Base-by-base conservation (phyloP, 1,284 basidiomycete genomes). In the Phenoliferia sp. region DNA sequence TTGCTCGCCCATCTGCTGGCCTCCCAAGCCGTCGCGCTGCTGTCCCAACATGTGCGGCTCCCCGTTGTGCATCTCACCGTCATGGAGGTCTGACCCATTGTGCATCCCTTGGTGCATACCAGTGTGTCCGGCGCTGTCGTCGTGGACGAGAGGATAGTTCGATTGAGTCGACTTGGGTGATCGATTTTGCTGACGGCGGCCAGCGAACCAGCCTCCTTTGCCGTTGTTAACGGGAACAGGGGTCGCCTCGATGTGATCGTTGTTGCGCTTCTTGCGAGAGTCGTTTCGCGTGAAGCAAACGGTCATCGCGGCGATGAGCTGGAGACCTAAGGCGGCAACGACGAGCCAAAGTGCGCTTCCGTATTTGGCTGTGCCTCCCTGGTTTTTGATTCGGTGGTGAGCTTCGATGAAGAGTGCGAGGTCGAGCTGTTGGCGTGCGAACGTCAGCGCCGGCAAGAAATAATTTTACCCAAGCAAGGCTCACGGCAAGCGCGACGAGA, bases 371-470 rank as follows among this genome's bases (percentile, higher is more conserved):
- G 62, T 67, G 15, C 59, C 59, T 44, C 61, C 48, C 17, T 57
- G 26, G 36, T 22, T n/a, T 63, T 69, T 68, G 59, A 71, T 29
- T 17, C 69, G 65, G n/a, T 61, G 44, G 19, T 61, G 60, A n/a
- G 66, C 59, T 15, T 59, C 58, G 57, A 73, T 35, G 62, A 69
- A 69, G 59, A 70, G 59, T 9, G 65, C 71, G 22, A 73, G 67
- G 44, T 69, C 58, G 39, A 72, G 60, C 67, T 70, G 35, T 19
- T 29, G 0, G 26, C 0, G 28, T 22, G 35, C 28, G 4, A 39
- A 16, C 0, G 48, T 36, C 4, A 50, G 16, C 54, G 3, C 52
- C 17, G 28, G 1, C 26, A 28, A 29, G n/a, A 28, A 0, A 4
- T 26, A 28, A 19, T 36, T n/a, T n/a, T 44, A 9, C 22, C 48